These are phyloP conservation scores for Phtheirospermum japonicum DNA, from an alignment of 257 asterid species.

Conservation along the genomic window DNA sequence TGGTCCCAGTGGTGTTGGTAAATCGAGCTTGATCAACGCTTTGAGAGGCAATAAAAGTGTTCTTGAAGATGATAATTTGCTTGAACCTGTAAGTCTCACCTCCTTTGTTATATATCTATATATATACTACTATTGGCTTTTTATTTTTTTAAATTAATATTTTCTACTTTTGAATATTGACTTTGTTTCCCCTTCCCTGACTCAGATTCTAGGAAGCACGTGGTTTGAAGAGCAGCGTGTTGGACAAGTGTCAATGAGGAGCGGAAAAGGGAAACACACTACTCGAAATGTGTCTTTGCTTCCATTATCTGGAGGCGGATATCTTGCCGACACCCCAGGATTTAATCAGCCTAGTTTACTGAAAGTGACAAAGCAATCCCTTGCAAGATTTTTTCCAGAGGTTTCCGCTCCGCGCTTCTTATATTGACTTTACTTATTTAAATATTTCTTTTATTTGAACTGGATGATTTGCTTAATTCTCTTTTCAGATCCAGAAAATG, in stretches of 20 bases:
- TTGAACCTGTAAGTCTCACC: slow-evolving; percentile 52
- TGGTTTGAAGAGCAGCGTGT: slow-evolving; percentile 94
- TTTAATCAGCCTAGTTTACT: slow-evolving; percentile 87
- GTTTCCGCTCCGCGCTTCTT: slow-evolving; percentile 36
- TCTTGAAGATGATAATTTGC: slow-evolving; percentile 51
- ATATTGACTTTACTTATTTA: slow-evolving; percentile 8
- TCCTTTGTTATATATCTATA: slow-evolving; percentile 14
- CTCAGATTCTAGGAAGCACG: slow-evolving; percentile 74
- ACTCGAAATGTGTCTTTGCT: slow-evolving; percentile 86
- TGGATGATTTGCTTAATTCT: neutral
- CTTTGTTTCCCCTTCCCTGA: slow-evolving; percentile 4
- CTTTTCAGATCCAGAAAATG: slow-evolving; percentile 64
- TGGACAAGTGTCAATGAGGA: slow-evolving; percentile 86
- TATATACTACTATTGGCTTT: neutral
- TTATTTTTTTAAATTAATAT: neutral
- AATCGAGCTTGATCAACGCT: slow-evolving; percentile 90
- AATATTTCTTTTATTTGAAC: slow-evolving; percentile 15
- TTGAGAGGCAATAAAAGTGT: slow-evolving; percentile 53
- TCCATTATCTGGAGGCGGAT: slow-evolving; percentile 73
- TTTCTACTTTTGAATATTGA: slow-evolving; percentile 4
- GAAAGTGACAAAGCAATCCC: slow-evolving; percentile 84
- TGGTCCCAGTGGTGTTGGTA: slow-evolving; percentile 99
- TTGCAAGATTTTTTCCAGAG: slow-evolving; percentile 82
- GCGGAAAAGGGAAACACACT: slow-evolving; percentile 95
- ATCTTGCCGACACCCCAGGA: slow-evolving; percentile 92